Conservation (phyloP, 495 filamentous ascomycete genomes). For the Penicillium crystallinum region DNA sequence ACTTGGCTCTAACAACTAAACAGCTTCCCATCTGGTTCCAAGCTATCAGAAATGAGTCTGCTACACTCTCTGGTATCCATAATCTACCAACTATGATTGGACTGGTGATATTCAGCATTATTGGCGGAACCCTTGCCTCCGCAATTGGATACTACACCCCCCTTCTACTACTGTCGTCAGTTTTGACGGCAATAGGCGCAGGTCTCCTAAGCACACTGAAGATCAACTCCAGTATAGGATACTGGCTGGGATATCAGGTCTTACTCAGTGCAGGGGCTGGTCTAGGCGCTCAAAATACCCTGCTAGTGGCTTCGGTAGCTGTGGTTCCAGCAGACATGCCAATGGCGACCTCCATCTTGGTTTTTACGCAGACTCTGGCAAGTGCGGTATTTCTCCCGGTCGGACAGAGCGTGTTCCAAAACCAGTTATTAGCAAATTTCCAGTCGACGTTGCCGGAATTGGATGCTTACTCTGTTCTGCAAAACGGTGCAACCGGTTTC, state of each 20-base stretch:
- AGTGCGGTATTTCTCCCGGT: too few relatives aligned
- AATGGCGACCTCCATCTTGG: too few relatives aligned
- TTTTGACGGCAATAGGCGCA: neutral
- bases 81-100: slow-evolving; percentile 60
- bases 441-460: too few relatives aligned
- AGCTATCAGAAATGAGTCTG: slow-evolving; percentile 56
- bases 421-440: too few relatives aligned
- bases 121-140: neutral
- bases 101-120: slow-evolving; percentile 47
- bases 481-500: too few relatives aligned
- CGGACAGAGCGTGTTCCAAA: too few relatives aligned
- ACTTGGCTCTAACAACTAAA: neutral
- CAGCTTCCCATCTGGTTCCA: slow-evolving; percentile 72
- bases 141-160: neutral
- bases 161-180: neutral
- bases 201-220: neutral
- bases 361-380: too few relatives aligned
- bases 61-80: slow-evolving; percentile 59
- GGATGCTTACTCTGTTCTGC: too few relatives aligned
- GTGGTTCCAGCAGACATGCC: too few relatives aligned
- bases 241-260: slow-evolving; percentile 3
- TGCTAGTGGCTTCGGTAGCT: too few relatives aligned
- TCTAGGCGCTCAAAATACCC: too few relatives aligned
- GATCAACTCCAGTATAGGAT: neutral
- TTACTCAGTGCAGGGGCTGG: too few relatives aligned